Evolutionary conservation across 805 yeast genomes (phyloP).

Genomic region (Lipomyces orientalis): DNA sequence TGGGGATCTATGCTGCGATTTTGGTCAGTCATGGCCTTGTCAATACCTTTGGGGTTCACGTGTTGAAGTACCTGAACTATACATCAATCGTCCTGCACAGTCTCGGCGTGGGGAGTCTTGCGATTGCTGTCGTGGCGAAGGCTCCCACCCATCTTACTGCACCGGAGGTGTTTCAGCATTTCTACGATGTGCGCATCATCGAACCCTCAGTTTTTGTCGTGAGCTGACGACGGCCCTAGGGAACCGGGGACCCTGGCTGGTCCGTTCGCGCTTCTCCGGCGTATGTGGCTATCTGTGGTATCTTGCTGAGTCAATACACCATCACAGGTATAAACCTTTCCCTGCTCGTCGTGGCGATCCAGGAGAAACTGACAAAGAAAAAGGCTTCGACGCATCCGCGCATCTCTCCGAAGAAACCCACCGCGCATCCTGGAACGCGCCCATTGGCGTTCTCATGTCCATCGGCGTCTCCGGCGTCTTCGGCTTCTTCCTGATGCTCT

Average conservation of each 20-base stretch:
- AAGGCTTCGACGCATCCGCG: constrained; percentile 14
- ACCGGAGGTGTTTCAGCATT: not conserved
- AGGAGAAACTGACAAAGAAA: constrained; percentile 4
- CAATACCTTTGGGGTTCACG: not conserved
- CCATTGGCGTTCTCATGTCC: constrained; percentile 9
- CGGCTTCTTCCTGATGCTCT: constrained; percentile 17
- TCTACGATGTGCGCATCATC: not conserved
- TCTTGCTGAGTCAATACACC: not conserved
- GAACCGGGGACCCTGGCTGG: constrained; percentile 31
- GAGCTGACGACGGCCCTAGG: not conserved
- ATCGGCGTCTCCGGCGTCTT: constrained; percentile 10
- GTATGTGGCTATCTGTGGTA: constrained; percentile 33
- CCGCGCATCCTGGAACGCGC: constrained; percentile 11
- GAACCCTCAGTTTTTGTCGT: not conserved
- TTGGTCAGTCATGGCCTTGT: not conserved
- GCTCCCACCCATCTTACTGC: not conserved
- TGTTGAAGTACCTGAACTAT: not conserved
- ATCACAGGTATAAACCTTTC: constrained; percentile 14
- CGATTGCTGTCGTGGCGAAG: not conserved
- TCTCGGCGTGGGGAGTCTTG: not conserved
- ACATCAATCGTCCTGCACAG: not conserved
- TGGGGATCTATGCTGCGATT: not conserved
- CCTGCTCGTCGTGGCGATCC: constrained; percentile 6
- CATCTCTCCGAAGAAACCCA: constrained; percentile 20
- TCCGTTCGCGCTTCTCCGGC: constrained; percentile 36